Evolutionary conservation across 1,139 yeast species (phyloP), one percentile per base, ranked within the genome.

Genomic region (Candida dubliniensis): DNA sequence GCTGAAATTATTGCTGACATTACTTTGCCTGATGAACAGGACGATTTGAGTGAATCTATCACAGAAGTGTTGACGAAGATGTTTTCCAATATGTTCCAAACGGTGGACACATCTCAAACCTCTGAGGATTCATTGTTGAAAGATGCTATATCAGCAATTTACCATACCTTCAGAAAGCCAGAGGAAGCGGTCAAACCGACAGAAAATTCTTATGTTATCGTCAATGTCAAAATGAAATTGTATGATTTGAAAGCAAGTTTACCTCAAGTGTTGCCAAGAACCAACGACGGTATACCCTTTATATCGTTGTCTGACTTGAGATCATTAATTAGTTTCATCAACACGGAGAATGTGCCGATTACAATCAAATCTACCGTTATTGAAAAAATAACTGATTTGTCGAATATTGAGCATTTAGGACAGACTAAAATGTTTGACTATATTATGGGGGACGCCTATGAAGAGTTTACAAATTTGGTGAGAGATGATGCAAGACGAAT

Each of bases 1-100:
- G 84, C 86, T 1, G 90, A 85, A 49, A 66, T 86, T 2, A 67
- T 76, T 12, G 87, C 88, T 2, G 93, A 86, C 63, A 77, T 86
- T 23, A 80, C 82, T 71, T 68, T 85, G 37, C 91, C 93, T 1
- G 59, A 57, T 25, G 48, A 52, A 91, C 1, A 45, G 49, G 52
- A 52, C 15, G 53, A 55, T 13, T 51, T 58, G 12, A 53, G 50
- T 14, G 54, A 56, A 13, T 51, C 60, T 8, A 53, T 69, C 9
- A 55, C 65, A 34, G 57, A 59, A 41, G 57, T 64, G 26, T 49
- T 68, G 33, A 53, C 63, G 9, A 60, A 60, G 38, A 49, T 68
- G 27, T 54, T 69, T 26, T 55, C 56, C 31, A 72, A 66, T 39
- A 50, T 71, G 18, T 53, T 60, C 8, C 45, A 45, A 12, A 8